Base-by-base conservation (phyloP, 1,284 basidiomycete species). In the Cryptococcus sp. region DNA sequence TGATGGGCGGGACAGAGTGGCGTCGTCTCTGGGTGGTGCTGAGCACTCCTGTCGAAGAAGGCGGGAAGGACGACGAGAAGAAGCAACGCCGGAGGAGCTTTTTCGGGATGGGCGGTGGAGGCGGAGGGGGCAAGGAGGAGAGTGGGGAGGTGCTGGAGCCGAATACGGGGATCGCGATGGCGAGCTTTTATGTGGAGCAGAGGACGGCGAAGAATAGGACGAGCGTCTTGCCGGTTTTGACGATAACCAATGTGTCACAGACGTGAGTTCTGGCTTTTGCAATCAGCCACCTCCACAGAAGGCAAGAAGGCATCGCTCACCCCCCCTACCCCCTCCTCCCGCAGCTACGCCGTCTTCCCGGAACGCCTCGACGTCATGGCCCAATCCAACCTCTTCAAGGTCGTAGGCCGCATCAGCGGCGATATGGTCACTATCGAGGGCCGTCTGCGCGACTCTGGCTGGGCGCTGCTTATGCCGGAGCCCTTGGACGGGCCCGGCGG, bases 1-100 rank as follows among this genome's bases (percentile, higher is more conserved):
- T 97, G 50, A 90, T 94, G 49, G 94, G 94, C 16, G 91, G 94
- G 67, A 95, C 90, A 1, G 92, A 97, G 66, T 98, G 95, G 95
- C 92, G 92, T 68, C 49, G 67, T 21, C 82, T 94, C 53, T 98
- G 91, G 89, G 85, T 93, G 80, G 84, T 88, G 6, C 80, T 97
- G 15, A 81, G 77, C 52, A 81, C 82, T 0, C 66, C 71, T 2
- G 57, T 57, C 6, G 61, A 54, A 24, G 66, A 64, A n/a, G 4
- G 38, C 47, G 9, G 55, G 40, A 61, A 69, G 47, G 66, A 69
- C 39, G 63, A 66, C 15, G 63, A 69, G 46, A 68, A 69, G 54
- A 72, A 75, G 40, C 58, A 57, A 36, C 56, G 66, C 42, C 58
- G 76, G 45, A 70, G 66, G 56, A 73, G 71, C 50, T 62, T 77